Conservation (phyloP, 2,329 filamentous ascomycete species). For the Alternaria triticina region DNA sequence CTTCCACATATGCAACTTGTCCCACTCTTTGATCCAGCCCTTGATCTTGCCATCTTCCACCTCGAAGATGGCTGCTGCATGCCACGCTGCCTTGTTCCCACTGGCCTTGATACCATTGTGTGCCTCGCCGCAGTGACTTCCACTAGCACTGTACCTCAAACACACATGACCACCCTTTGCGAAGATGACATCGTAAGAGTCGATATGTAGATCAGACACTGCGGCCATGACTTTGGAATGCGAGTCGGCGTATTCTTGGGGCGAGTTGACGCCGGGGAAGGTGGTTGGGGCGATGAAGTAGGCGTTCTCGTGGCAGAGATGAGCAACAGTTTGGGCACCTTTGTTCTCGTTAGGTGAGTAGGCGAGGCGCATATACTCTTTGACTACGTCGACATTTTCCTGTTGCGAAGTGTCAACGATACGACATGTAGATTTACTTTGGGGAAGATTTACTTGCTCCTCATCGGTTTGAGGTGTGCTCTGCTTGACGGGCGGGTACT, state of each 20-base stretch:
- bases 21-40: conserved; percentile 50
- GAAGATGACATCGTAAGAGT: conserved; percentile 46
- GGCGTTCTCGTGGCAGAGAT: conserved; percentile 42
- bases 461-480: conserved; percentile 13
- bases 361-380: conserved; percentile 49
- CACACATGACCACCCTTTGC: conserved; percentile 46
- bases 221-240: conserved; percentile 47
- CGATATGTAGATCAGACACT: conserved; percentile 46
- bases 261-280: conserved; percentile 47
- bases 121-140: conserved; percentile 44
- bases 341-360: conserved; percentile 48
- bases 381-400: conserved; percentile 43
- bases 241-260: conserved; percentile 48
- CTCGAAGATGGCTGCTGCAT: conserved; percentile 50
- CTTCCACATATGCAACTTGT: conserved; percentile 30
- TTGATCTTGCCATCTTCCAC: conserved; percentile 45
- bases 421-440: too few relatives aligned
- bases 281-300: conserved; percentile 48
- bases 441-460: conserved; percentile 4
- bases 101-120: conserved; percentile 46
- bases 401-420: conserved; percentile 4
- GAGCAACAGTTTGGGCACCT: conserved; percentile 40
- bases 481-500: conserved; percentile 11
- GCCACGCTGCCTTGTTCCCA: conserved; percentile 43
- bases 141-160: conserved; percentile 48